These are phyloP conservation scores for Botrytis sinoallii DNA, from an alignment of 2,329 filamentous ascomycete genomes.

Conservation along the genomic window DNA sequence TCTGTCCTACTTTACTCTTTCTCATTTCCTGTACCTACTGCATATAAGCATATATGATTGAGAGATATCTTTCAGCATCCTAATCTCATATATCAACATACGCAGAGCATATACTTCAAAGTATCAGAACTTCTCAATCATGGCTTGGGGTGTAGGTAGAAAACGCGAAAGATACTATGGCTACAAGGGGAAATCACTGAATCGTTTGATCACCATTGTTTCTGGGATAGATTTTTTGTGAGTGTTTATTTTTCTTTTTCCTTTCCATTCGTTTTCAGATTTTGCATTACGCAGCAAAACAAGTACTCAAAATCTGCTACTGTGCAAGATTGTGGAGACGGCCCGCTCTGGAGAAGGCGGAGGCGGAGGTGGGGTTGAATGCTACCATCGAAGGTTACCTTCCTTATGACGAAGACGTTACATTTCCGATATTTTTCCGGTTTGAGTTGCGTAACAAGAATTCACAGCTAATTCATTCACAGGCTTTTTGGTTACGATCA, in stretches of 20 bases:
- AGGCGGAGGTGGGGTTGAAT: neutral
- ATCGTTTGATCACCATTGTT: constrained; percentile 66
- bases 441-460: neutral
- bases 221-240: constrained; percentile 69
- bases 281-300: neutral
- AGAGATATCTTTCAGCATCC: neutral
- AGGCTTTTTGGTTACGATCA: constrained; percentile 49
- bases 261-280: neutral
- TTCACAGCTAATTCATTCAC: neutral
- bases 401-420: neutral
- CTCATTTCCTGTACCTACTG: neutral
- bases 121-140: neutral
- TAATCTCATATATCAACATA: neutral
- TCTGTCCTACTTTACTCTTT: neutral
- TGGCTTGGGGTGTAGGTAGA: constrained; percentile 20
- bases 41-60: neutral
- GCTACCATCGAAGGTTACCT: neutral
- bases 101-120: no score
- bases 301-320: neutral
- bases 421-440: constrained; percentile 12
- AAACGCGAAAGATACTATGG: constrained; percentile 52
- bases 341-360: neutral
- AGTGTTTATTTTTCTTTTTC: constrained; percentile 38
- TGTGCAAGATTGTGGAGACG: neutral
- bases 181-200: constrained; percentile 62